phyloP scores from a whole-genome alignment of 257 asterid species.

The Schizonepeta tenuifolia region DNA sequence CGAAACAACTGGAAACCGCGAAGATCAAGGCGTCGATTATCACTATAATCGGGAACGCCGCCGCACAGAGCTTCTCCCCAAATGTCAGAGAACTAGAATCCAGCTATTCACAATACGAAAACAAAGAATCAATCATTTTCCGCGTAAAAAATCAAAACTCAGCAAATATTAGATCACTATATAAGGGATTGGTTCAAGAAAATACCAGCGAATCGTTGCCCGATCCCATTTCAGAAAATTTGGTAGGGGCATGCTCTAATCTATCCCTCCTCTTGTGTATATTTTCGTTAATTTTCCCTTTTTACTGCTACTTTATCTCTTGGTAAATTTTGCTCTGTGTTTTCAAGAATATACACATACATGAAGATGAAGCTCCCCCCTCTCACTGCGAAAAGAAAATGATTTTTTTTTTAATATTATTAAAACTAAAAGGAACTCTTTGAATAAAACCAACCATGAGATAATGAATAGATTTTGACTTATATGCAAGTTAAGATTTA shows the following conservation, averaged over 20 bases:
- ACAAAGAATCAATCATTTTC: background rate
- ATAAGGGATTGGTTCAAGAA: background rate
- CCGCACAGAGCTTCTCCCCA: conserved; percentile 59
- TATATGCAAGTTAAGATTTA: too few species aligned
- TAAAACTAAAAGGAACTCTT: too few species aligned
- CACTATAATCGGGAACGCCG: conserved; percentile 53
- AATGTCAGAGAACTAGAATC: conserved; percentile 47
- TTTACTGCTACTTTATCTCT: background rate
- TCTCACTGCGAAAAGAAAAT: too few species aligned
- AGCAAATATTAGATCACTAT: background rate
- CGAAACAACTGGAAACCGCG: conserved; percentile 55
- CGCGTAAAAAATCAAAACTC: background rate
- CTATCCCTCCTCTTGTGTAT: background rate
- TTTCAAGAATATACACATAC: too few species aligned
- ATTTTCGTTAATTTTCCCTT: background rate
- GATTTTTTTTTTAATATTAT: too few species aligned
- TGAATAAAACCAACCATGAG: too few species aligned
- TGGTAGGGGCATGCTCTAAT: background rate
- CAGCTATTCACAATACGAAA: conserved; percentile 22
- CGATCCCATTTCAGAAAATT: conserved; percentile 19
- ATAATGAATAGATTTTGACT: too few species aligned
- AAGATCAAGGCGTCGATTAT: conserved; percentile 53
- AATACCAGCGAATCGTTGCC: conserved; percentile 18
- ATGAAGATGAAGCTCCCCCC: too few species aligned
- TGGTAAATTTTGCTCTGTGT: too few species aligned